These are phyloP conservation scores for Mycena epipterygia DNA, from an alignment of 768 basidiomycete genomes.

Conservation along the genomic window DNA sequence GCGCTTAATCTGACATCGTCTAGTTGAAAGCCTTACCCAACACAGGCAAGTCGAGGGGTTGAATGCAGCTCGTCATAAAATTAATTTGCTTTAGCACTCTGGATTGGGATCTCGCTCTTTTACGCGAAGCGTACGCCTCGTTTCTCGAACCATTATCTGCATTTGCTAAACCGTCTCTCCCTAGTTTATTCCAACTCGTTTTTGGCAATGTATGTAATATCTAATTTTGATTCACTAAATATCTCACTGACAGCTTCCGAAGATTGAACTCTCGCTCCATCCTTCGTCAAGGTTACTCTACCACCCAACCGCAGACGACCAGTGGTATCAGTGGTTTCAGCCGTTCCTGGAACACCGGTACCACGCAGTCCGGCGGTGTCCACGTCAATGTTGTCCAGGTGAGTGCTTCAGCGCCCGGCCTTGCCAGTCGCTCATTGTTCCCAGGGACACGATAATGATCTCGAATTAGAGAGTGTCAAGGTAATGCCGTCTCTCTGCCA, in stretches of 20 bases:
- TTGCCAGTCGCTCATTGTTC: no score
- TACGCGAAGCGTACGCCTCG: not conserved
- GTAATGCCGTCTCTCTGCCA: no score
- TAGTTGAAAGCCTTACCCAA: not conserved
- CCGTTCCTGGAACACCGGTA: no score
- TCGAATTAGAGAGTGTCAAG: no score
- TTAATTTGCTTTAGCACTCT: not conserved
- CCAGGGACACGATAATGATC: no score
- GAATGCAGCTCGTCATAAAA: no score
- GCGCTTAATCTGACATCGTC: not conserved
- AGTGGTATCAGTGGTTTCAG: no score
- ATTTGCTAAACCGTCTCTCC: not conserved
- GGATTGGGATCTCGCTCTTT: not conserved
- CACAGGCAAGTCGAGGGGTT: not conserved
- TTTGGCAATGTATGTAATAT: not conserved
- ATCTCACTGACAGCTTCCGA: not conserved
- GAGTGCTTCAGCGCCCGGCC: no score
- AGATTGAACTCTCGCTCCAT: not conserved
- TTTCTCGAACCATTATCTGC: not conserved
- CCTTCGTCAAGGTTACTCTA: no score
- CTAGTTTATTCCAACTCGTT: not conserved
- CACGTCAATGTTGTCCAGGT: no score
- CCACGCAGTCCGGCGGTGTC: no score
- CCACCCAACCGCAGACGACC: no score
- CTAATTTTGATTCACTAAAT: not conserved